Conservation (phyloP, 345 rosid genomes). For the Firmiana major region DNA sequence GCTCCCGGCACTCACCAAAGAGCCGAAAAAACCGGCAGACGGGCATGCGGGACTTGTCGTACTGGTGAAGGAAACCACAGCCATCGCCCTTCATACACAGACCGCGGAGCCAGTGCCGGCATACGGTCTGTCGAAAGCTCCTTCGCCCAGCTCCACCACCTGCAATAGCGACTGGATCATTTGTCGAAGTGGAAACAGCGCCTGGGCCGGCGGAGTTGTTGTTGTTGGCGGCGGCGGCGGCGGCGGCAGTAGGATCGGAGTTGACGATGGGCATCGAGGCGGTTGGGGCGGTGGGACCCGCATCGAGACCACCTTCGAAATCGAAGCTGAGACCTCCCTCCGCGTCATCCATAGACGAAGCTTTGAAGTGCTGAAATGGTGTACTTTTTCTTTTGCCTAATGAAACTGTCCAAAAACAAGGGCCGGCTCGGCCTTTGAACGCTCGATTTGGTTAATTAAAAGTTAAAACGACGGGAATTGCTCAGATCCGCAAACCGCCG, state of each 20-base stretch:
- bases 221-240: slow-evolving; percentile 6
- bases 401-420: neutral
- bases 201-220: slow-evolving; percentile 33
- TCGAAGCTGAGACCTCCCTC: slow-evolving; percentile 95
- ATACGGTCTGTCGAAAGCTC: slow-evolving; percentile 97
- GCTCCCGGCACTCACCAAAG: slow-evolving; percentile 95
- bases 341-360: slow-evolving; percentile 55
- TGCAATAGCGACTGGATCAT: slow-evolving; percentile 20
- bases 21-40: slow-evolving; percentile 84
- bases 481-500: too few relatives aligned
- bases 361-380: neutral
- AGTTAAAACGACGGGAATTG: neutral
- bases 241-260: slow-evolving; percentile 23
- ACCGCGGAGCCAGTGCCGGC: slow-evolving; percentile 98
- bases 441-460: neutral
- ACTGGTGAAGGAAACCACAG: slow-evolving; percentile 97
- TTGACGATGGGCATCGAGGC: slow-evolving; percentile 58
- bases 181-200: slow-evolving; percentile 17
- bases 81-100: slow-evolving; percentile 99
- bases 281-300: slow-evolving; percentile 30
- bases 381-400: neutral
- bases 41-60: slow-evolving; percentile 96
- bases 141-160: slow-evolving; percentile 48
- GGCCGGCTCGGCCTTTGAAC: neutral
- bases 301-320: slow-evolving; percentile 93